A percentile compares a stretch with the other conserved stretches of the same genome.
phyloP scores from a whole-genome alignment of 2,329 filamentous ascomycete species.

The Cercospora berteroae region DNA sequence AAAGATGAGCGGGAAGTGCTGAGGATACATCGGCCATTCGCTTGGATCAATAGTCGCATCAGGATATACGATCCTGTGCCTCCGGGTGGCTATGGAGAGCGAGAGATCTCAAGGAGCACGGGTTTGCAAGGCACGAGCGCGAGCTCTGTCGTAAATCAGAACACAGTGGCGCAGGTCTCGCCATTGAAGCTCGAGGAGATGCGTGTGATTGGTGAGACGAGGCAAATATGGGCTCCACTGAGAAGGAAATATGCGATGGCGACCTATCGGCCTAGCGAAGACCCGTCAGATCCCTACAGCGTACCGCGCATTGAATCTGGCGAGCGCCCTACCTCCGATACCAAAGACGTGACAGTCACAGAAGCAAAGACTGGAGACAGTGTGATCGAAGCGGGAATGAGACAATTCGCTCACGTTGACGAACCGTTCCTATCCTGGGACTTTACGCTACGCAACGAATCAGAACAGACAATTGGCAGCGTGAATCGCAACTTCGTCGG shows the following conservation, averaged over 20 bases:
- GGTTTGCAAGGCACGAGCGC: constrained; percentile 47
- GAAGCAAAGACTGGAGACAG: constrained; percentile 44
- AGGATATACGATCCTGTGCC: constrained; percentile 55
- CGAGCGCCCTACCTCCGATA: constrained; percentile 44
- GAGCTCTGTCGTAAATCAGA: constrained; percentile 45
- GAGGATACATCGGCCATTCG: constrained; percentile 62
- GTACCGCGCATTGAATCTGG: constrained; percentile 38
- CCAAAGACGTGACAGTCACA: constrained; percentile 49
- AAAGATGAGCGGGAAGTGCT: constrained; percentile 59
- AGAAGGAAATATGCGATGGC: constrained; percentile 65
- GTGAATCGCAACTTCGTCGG: constrained; percentile 64
- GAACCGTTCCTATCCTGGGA: constrained; percentile 65
- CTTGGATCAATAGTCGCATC: constrained; percentile 61
- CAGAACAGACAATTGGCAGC: constrained; percentile 54
- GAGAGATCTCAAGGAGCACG: constrained; percentile 32
- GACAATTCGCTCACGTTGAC: constrained; percentile 62
- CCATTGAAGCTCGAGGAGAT: constrained; percentile 55
- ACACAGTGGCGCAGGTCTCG: constrained; percentile 52
- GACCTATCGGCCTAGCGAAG: constrained; percentile 48
- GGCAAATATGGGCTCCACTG: constrained; percentile 63
- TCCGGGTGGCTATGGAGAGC: constrained; percentile 37
- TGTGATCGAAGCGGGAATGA: constrained; percentile 48
- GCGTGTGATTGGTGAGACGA: constrained; percentile 62
- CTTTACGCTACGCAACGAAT: constrained; percentile 56
- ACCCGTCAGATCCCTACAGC: constrained; percentile 39